phyloP scores from a whole-genome alignment of 805 yeast genomes.

The Ogataea polymorpha region DNA sequence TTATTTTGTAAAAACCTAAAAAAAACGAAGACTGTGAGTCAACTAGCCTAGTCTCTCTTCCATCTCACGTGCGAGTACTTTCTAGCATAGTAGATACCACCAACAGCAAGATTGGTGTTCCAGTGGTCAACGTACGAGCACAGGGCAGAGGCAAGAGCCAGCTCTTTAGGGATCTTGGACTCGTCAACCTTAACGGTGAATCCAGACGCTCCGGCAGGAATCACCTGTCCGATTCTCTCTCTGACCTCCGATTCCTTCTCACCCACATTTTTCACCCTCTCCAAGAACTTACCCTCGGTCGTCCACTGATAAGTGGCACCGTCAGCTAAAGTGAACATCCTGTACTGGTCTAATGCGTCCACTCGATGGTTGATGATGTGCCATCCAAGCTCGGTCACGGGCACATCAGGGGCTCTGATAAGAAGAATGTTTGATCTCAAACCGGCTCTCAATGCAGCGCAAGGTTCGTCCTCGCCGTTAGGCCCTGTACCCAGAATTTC shows the following conservation, averaged over 20 bases:
- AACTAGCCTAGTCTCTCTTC: constrained; percentile 44
- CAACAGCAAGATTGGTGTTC: constrained; percentile 58
- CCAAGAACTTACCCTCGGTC: constrained; percentile 53
- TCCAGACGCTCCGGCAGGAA: constrained; percentile 51
- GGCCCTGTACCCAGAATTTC: constrained; percentile 41
- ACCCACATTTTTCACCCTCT: constrained; percentile 55
- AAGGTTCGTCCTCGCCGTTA: constrained; percentile 52
- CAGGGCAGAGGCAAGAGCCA: constrained; percentile 58
- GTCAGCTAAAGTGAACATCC: constrained; percentile 58
- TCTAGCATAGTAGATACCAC: constrained; percentile 61
- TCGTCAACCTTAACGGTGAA: constrained; percentile 56
- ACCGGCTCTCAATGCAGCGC: constrained; percentile 59
- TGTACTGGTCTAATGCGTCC: constrained; percentile 58
- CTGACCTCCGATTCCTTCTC: constrained; percentile 64
- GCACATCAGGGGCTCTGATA: constrained; percentile 47
- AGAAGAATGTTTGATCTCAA: constrained; percentile 56
- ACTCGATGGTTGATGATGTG: constrained; percentile 57
- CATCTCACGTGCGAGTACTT: constrained; percentile 49
- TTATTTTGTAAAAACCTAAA: constrained; percentile 11
- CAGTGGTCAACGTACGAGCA: constrained; percentile 64
- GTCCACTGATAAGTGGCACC: constrained; percentile 68
- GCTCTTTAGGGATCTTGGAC: constrained; percentile 50
- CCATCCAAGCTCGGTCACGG: constrained; percentile 61
- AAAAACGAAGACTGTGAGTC: constrained; percentile 4
- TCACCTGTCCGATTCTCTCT: constrained; percentile 58